Conservation (phyloP, 2,329 filamentous ascomycete genomes). For the Aspergillus sp. region DNA sequence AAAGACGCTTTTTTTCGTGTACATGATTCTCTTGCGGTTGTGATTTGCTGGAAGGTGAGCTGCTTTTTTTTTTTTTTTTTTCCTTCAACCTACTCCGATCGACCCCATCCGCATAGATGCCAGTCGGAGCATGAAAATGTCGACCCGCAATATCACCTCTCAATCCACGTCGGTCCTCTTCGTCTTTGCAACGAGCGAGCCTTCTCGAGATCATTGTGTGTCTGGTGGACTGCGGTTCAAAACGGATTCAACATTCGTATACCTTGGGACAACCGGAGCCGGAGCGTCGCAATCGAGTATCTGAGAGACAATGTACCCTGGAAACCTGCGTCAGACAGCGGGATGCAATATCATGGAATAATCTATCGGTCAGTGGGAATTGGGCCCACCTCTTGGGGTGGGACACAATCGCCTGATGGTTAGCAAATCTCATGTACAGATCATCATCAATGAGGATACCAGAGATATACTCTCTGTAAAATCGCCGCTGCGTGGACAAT, state of each 20-base stretch:
- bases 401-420: constrained; percentile 1
- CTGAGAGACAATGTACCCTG: background rate
- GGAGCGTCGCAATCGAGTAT: constrained; percentile 9
- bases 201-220: background rate
- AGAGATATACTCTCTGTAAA: constrained; percentile 4
- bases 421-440: constrained; percentile 2
- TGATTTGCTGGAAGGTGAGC: constrained; percentile 27
- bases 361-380: background rate
- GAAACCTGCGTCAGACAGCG: background rate
- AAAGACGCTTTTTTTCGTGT: constrained; percentile 22
- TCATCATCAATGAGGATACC: constrained; percentile 1
- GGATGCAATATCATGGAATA: background rate
- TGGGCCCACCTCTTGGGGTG: background rate
- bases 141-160: background rate
- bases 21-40: constrained; percentile 25
- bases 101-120: constrained; percentile 1
- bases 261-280: background rate
- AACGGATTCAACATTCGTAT: constrained; percentile 14
- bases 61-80: constrained; percentile 11
- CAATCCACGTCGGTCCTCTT: background rate
- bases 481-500: constrained; percentile 10
- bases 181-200: background rate
- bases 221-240: constrained; percentile 9
- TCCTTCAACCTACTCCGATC: background rate
- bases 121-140: constrained; percentile 1